Evolutionary conservation across 768 basidiomycete species (phyloP).

Genomic region (Boletellus sp.): DNA sequence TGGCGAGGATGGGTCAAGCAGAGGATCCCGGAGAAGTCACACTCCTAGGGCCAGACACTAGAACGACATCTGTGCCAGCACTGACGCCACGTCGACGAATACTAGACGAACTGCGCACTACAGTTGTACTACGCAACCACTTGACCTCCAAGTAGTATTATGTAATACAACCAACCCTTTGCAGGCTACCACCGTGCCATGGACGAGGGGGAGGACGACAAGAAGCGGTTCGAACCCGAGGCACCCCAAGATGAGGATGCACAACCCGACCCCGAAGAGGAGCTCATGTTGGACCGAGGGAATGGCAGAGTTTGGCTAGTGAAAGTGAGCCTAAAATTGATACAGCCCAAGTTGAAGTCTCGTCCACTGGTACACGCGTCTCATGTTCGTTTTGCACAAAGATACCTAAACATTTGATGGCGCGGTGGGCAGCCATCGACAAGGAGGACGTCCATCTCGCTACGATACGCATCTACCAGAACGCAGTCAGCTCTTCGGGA

Average conservation of each 20-base stretch:
- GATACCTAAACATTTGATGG: conserved; percentile 85
- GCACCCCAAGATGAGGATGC: conserved; percentile 51
- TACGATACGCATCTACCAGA: conserved; percentile 75
- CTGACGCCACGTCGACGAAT: too few species aligned
- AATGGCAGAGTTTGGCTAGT: conserved; percentile 81
- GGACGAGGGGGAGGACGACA: conserved; percentile 57
- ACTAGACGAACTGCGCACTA: too few species aligned
- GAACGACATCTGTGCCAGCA: too few species aligned
- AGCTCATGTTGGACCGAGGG: conserved; percentile 72
- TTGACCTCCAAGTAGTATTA: not conserved
- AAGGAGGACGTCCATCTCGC: conserved; percentile 79
- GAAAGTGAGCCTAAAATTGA: conserved; percentile 53
- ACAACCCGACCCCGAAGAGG: conserved; percentile 78
- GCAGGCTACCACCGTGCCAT: conserved; percentile 13
- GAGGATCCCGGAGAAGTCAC: not conserved
- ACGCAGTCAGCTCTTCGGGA: conserved; percentile 39
- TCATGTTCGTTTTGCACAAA: conserved; percentile 29
- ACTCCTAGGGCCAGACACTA: too few species aligned
- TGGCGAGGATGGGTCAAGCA: conserved; percentile 27
- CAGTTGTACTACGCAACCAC: too few species aligned
- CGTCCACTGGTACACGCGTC: conserved; percentile 6
- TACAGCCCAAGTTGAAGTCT: not conserved
- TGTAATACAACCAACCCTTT: not conserved
- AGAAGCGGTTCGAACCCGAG: conserved; percentile 67
- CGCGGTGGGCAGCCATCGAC: conserved; percentile 76